Base-by-base conservation (phyloP, 192 early-diverging fungal genomes). In the Jimgerdemannia flammicorona region DNA sequence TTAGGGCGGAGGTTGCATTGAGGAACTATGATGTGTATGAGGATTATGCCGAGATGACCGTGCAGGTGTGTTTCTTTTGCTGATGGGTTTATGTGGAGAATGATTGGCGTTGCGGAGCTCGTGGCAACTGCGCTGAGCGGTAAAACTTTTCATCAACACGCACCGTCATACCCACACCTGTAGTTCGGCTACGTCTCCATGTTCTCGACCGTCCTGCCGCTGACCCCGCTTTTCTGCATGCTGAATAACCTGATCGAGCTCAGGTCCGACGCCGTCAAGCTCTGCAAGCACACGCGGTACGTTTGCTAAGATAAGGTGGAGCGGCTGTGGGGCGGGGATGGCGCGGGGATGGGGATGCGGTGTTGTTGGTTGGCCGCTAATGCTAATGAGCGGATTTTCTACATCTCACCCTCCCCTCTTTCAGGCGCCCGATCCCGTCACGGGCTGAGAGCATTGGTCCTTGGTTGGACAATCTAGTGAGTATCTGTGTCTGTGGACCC, bases 241-340 rank as follows among this genome's bases (percentile, higher is more conserved):
- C 49, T 97, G 43, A 97, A 97, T 82, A 97, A 98, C 83, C 95
- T 91, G 88, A 74, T 97, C 43, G 96, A 98, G 86, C 80, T 98
- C 69, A 87, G 97, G 67, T 87, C 91, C 7, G 96, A 98, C 80
- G 96, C 95, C 0, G 89, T 95, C 80, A 98, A 98, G 81, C 90
- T 98, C 72, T 92, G 92, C 76, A 90, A 86, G 54, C 87, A 91
- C 66, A 87, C 89, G 4, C 86, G 92, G 71, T 81, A 74, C 64
- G 64, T 65, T 14, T 18, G 64, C 64, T 18, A 14, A 14, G 14
- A 65, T 65, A 65, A 29, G 29, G 29, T 29, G 29, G 29, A 20
- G 29, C 19, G 67, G 19, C 9, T 41, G 29, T 68, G 6, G 67
- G 6, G 40, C 14, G 49, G 49, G n/a, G n/a, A n/a, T n/a, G n/a